Conservation (phyloP, 257 asterid genomes). For the Ajuga chamaepitys region DNA sequence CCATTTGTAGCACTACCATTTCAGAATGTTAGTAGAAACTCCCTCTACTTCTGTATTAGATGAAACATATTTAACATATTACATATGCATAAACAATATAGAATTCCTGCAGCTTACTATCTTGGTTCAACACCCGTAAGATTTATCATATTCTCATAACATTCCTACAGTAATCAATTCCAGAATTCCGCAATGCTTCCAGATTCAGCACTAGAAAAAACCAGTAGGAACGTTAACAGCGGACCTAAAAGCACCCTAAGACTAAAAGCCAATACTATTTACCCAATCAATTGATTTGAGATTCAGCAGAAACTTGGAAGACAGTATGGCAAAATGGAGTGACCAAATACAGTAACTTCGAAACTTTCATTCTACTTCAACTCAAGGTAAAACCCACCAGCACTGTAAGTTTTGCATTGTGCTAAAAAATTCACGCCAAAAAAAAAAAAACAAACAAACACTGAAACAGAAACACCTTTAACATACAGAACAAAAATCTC, state of each 20-base stretch:
- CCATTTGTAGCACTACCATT: neutral
- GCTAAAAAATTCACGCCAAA: neutral
- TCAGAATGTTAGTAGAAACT: neutral
- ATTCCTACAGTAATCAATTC: neutral
- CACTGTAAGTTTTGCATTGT: neutral
- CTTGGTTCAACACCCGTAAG: neutral
- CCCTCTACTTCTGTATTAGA: neutral
- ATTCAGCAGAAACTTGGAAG: constrained; percentile 9
- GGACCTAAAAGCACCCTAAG: neutral
- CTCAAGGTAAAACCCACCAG: neutral
- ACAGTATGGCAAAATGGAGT: neutral
- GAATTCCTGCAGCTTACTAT: neutral
- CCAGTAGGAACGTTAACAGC: neutral
- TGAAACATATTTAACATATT: neutral
- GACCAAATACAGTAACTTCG: constrained; percentile 6
- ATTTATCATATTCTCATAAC: neutral
- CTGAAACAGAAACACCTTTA: neutral
- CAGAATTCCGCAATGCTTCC: neutral
- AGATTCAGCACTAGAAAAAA: neutral
- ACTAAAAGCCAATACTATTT: neutral
- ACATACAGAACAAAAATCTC: too few species aligned
- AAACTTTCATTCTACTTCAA: constrained; percentile 4
- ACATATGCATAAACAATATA: neutral
- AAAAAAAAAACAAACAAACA: neutral
- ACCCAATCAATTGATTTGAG: neutral